Percentiles rank a stretch among this genome's conserved stretches.
Conservation (phyloP, 495 filamentous ascomycete genomes). For the Podospora australis region DNA sequence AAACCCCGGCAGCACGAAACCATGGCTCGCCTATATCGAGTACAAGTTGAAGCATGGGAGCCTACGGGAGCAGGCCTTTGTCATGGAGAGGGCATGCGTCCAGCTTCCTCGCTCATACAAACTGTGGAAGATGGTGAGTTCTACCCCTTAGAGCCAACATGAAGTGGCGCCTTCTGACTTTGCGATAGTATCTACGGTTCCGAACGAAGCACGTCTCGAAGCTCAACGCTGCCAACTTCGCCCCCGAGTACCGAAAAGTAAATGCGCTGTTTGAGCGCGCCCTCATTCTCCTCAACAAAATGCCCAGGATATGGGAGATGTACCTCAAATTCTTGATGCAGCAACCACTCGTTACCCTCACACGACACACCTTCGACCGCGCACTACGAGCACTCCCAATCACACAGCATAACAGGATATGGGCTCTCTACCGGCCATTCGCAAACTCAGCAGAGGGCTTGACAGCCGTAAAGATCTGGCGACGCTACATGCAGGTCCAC, state of each 20-base stretch:
- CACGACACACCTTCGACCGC: slow-evolving; percentile 86
- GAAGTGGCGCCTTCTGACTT: slow-evolving; percentile 15
- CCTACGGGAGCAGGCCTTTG: slow-evolving; percentile 85
- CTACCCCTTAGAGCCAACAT: neutral
- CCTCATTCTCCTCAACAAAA: slow-evolving; percentile 93
- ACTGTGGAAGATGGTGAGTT: slow-evolving; percentile 88
- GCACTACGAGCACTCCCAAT: slow-evolving; percentile 91
- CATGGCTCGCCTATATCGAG: slow-evolving; percentile 93
- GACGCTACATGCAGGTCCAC: slow-evolving; percentile 95
- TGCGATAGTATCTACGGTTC: slow-evolving; percentile 72
- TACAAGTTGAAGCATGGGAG: slow-evolving; percentile 85
- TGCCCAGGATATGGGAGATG: slow-evolving; percentile 98
- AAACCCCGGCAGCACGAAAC: slow-evolving; percentile 79
- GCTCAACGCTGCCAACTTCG: slow-evolving; percentile 77
- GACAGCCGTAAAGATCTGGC: slow-evolving; percentile 90
- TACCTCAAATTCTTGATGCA: slow-evolving; percentile 86
- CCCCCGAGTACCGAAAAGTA: slow-evolving; percentile 81
- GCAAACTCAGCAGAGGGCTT: slow-evolving; percentile 87
- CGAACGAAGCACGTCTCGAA: slow-evolving; percentile 74
- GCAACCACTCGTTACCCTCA: slow-evolving; percentile 88
- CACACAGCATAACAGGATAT: slow-evolving; percentile 96
- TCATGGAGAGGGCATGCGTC: slow-evolving; percentile 85
- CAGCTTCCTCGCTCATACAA: slow-evolving; percentile 94
- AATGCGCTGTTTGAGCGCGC: slow-evolving; percentile 94
- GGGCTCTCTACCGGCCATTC: slow-evolving; percentile 86